Evolutionary conservation across 2,329 filamentous ascomycete species (phyloP).

Genomic region (Pseudopithomyces maydicus): DNA sequence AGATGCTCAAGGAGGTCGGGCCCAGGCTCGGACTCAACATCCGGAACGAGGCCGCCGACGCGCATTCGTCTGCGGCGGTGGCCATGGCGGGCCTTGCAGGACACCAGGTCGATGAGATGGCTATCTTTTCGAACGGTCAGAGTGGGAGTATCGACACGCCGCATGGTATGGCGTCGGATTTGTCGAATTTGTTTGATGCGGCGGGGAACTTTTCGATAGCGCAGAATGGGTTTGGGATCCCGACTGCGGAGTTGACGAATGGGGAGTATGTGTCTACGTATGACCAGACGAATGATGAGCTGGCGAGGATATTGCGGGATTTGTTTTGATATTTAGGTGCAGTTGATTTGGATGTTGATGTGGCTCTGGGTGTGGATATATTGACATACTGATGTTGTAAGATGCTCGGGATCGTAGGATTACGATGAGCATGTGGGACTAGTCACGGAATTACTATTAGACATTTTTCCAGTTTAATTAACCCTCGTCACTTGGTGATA

Average conservation of each 20-base stretch:
- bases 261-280: slow-evolving; percentile 52
- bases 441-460: neutral
- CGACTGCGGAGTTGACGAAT: slow-evolving; percentile 43
- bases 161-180: slow-evolving; percentile 66
- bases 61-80: slow-evolving; percentile 66
- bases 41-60: slow-evolving; percentile 55
- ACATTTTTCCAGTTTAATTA: neutral
- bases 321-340: slow-evolving; percentile 61
- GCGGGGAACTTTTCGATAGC: slow-evolving; percentile 58
- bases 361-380: no score
- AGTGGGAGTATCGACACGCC: slow-evolving; percentile 54
- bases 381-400: neutral
- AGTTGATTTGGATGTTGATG: neutral
- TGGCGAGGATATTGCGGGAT: slow-evolving; percentile 63
- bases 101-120: slow-evolving; percentile 63
- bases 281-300: slow-evolving; percentile 64
- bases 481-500: neutral
- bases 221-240: slow-evolving; percentile 34
- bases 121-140: slow-evolving; percentile 51
- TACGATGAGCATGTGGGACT: neutral
- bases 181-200: slow-evolving; percentile 68
- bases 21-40: slow-evolving; percentile 67
- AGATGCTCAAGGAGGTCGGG: slow-evolving; percentile 72
- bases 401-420: neutral
- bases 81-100: slow-evolving; percentile 70